Percentiles rank a stretch among this genome's conserved stretches.
Conservation (phyloP, 23 red algal genomes). For the Gracilaria caudata region DNA sequence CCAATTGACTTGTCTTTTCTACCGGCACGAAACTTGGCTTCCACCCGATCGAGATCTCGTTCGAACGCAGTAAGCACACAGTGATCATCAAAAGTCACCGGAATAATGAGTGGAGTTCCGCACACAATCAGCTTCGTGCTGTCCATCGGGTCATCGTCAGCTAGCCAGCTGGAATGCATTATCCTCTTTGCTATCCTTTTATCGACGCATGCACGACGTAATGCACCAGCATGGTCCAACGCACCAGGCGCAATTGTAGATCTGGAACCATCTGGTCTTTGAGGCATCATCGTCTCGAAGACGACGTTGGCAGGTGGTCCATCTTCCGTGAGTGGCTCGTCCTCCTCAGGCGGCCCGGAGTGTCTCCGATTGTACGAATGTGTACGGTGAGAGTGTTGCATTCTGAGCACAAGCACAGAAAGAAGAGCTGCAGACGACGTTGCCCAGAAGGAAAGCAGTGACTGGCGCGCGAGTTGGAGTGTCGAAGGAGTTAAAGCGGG, state of each 20-base stretch:
- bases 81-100: conserved; percentile 71
- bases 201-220: conserved; percentile 60
- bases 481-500: neutral
- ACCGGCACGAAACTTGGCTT: conserved; percentile 69
- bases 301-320: conserved; percentile 66
- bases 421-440: neutral
- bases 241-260: conserved; percentile 26
- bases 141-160: conserved; percentile 74
- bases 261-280: conserved; percentile 22
- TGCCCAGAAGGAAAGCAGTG: neutral
- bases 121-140: conserved; percentile 45
- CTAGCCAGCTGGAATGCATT: conserved; percentile 55
- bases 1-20: conserved; percentile 80
- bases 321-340: conserved; percentile 9
- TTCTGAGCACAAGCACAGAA: neutral
- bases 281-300: conserved; percentile 65
- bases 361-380: neutral
- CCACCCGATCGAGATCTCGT: conserved; percentile 71
- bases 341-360: conserved; percentile 15
- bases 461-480: neutral
- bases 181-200: conserved; percentile 38
- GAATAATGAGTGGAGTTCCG: conserved; percentile 64
- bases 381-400: conserved; percentile 20
- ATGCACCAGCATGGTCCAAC: conserved; percentile 68
- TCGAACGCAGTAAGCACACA: conserved; percentile 64